These are phyloP conservation scores for Asclepias syriaca DNA, from an alignment of 257 asterid genomes.

Conservation along the genomic window DNA sequence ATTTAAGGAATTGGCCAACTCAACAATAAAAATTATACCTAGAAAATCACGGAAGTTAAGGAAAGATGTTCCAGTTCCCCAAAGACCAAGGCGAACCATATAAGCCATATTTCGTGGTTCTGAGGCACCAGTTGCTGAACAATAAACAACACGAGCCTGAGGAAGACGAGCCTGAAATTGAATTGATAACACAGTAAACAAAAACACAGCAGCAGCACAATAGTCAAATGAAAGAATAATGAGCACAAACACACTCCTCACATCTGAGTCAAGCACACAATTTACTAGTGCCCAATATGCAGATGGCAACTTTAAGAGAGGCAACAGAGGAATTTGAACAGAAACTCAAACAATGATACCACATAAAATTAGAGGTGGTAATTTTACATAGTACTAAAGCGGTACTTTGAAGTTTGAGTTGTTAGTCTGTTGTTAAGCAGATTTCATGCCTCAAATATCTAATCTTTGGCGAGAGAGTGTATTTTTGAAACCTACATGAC, in stretches of 20 bases:
- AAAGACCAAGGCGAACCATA: conserved; percentile 99
- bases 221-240: conserved; percentile 7
- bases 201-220: conserved; percentile 18
- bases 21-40: conserved; percentile 46
- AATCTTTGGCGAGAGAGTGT: no score
- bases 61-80: conserved; percentile 99
- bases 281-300: no score
- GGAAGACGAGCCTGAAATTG: conserved; percentile 86
- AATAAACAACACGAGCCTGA: conserved; percentile 89
- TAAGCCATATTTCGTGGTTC: conserved; percentile 99
- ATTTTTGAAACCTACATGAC: no score
- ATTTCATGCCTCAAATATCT: no score
- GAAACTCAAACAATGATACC: no score
- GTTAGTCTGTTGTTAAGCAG: no score
- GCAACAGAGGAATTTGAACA: no score
- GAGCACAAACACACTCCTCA: neutral
- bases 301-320: no score
- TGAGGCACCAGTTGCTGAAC: conserved; percentile 99
- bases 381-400: no score
- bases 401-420: no score
- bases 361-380: no score
- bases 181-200: conserved; percentile 22
- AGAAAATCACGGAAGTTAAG: conserved; percentile 66
- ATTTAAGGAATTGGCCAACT: conserved; percentile 11
- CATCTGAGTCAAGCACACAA: no score